These are phyloP conservation scores for Alternaria infectoria DNA, from an alignment of 2,329 filamentous ascomycete species.

Conservation along the genomic window DNA sequence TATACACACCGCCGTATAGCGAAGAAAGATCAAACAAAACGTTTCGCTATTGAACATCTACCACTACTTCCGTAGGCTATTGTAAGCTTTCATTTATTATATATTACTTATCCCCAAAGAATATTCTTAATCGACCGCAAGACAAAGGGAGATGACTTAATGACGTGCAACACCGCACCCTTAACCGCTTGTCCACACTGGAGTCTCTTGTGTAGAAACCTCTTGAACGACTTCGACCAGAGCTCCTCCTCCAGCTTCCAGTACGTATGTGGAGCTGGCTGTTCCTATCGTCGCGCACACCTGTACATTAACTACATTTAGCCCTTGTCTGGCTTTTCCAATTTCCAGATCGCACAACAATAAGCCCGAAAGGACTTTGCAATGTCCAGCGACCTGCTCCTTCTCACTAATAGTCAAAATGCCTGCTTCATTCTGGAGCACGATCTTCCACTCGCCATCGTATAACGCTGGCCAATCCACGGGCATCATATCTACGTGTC, in stretches of 20 bases:
- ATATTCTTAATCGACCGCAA: neutral
- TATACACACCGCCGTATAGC: neutral
- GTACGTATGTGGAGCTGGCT: neutral
- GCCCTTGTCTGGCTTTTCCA: neutral
- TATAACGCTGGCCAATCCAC: neutral
- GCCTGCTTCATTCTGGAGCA: neutral
- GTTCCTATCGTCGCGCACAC: neutral
- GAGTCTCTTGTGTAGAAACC: neutral
- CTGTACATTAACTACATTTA: neutral
- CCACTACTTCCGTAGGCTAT: neutral
- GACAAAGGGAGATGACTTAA: neutral
- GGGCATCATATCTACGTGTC: neutral
- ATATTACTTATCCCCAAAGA: neutral
- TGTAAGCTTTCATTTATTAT: neutral
- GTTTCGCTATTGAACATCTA: neutral
- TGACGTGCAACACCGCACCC: neutral
- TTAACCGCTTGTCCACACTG: neutral
- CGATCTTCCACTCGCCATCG: neutral
- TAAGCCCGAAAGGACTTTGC: neutral
- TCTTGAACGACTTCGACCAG: neutral
- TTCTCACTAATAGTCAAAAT: neutral
- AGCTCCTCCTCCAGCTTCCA: neutral
- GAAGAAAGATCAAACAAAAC: neutral
- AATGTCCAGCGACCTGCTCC: neutral
- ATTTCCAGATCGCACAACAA: neutral